Conservation (phyloP, 2,329 filamentous ascomycete genomes). For the Ramularia collo-cygni region DNA sequence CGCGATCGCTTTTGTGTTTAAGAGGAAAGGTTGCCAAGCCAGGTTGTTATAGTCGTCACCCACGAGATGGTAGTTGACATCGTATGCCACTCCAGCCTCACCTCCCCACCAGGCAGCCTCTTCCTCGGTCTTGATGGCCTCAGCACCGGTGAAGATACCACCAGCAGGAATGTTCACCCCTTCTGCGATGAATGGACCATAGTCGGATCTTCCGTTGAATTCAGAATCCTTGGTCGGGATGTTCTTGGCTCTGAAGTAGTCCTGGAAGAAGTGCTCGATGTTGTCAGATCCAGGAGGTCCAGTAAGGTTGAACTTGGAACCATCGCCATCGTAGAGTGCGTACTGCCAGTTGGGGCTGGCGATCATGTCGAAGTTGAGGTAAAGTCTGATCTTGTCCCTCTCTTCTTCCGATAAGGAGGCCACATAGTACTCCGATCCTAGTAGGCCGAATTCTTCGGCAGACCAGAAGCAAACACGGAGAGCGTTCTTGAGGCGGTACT, state of each 20-base stretch:
- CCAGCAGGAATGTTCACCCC: constrained; percentile 64
- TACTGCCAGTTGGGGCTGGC: constrained; percentile 54
- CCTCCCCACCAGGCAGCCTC: constrained; percentile 66
- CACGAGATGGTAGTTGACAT: constrained; percentile 50
- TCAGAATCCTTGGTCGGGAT: constrained; percentile 63
- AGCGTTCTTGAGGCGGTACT: constrained; percentile 63
- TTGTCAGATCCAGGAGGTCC: constrained; percentile 60
- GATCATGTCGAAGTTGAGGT: constrained; percentile 69
- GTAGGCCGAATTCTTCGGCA: constrained; percentile 56
- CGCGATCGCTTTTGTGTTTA: constrained; percentile 56
- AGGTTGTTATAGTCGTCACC: constrained; percentile 50
- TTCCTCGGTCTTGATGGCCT: constrained; percentile 64
- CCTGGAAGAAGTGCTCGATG: constrained; percentile 59
- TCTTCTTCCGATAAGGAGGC: constrained; percentile 35
- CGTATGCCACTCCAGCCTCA: constrained; percentile 49
- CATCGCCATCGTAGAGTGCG: constrained; percentile 53
- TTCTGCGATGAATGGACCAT: constrained; percentile 63
- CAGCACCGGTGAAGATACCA: constrained; percentile 71
- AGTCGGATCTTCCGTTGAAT: constrained; percentile 75
- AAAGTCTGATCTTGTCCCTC: constrained; percentile 55
- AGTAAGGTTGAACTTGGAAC: constrained; percentile 46
- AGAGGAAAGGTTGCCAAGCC: constrained; percentile 46
- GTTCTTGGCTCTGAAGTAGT: constrained; percentile 57
- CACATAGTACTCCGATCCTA: constrained; percentile 55
- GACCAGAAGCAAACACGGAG: constrained; percentile 63